Evolutionary conservation across 2,329 filamentous ascomycete species (phyloP).

Genomic region (Alternaria angustiovoidea): DNA sequence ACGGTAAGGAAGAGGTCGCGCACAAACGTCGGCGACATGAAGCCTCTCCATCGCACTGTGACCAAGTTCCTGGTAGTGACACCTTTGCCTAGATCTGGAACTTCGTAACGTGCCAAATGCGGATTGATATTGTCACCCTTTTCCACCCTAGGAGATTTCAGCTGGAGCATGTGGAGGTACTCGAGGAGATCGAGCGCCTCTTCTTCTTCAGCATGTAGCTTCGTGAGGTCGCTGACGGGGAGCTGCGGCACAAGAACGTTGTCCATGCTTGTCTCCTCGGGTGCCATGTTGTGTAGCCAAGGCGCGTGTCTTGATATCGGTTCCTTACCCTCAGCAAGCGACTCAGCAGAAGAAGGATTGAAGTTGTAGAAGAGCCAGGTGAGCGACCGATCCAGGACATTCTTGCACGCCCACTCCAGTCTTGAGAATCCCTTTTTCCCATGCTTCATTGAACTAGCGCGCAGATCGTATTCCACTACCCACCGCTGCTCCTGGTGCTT

Average conservation of each 20-base stretch:
- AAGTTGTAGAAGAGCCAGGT: slow-evolving; percentile 83
- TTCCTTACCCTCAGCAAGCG: slow-evolving; percentile 33
- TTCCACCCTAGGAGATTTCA: slow-evolving; percentile 70
- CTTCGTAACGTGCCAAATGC: slow-evolving; percentile 72
- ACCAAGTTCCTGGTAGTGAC: slow-evolving; percentile 37
- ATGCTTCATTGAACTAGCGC: slow-evolving; percentile 76
- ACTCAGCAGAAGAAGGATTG: slow-evolving; percentile 32
- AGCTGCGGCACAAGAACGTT: slow-evolving; percentile 43
- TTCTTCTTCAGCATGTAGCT: slow-evolving; percentile 66
- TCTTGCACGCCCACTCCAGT: slow-evolving; percentile 78
- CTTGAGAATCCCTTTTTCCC: slow-evolving; percentile 86
- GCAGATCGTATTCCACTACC: slow-evolving; percentile 80
- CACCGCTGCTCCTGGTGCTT: slow-evolving; percentile 77
- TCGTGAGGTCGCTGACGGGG: slow-evolving; percentile 27
- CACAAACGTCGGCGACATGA: slow-evolving; percentile 50
- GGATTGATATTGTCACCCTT: slow-evolving; percentile 68
- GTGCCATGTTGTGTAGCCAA: slow-evolving; percentile 32
- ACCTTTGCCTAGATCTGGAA: slow-evolving; percentile 56
- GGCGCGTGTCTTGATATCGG: slow-evolving; percentile 45
- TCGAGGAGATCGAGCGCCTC: slow-evolving; percentile 74
- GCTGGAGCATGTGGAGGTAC: slow-evolving; percentile 74
- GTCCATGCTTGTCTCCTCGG: slow-evolving; percentile 31
- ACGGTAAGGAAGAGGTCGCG: slow-evolving; percentile 37
- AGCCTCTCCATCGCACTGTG: slow-evolving; percentile 54
- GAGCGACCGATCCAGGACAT: slow-evolving; percentile 72